phyloP scores from a whole-genome alignment of 176 grass and related monocot genomes.

The Lolium rigidum region DNA sequence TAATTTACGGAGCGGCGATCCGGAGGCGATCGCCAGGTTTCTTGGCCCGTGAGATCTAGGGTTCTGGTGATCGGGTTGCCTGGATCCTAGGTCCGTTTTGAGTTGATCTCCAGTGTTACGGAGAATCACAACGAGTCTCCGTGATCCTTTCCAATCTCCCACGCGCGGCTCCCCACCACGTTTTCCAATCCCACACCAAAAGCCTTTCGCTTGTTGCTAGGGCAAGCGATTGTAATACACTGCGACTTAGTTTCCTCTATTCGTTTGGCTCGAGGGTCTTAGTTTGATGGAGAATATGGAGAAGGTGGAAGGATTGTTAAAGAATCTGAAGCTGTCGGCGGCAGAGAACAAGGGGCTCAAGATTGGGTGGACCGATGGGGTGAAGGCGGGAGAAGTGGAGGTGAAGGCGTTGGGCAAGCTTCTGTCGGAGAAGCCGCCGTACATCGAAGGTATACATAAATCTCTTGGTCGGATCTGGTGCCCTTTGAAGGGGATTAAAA shows the following conservation, averaged over 20 bases:
- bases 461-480: background rate
- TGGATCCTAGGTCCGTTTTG: too few species aligned
- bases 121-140: too few species aligned
- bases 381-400: background rate
- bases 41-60: too few species aligned
- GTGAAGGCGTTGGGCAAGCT: background rate
- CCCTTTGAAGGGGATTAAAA: background rate
- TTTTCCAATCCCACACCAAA: background rate
- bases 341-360: background rate
- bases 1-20: background rate
- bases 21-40: background rate
- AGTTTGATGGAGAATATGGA: background rate
- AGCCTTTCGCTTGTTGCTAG: background rate
- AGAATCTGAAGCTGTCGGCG: background rate
- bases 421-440: background rate
- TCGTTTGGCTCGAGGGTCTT: too few species aligned
- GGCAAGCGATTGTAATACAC: background rate
- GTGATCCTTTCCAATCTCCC: too few species aligned
- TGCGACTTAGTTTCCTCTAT: background rate
- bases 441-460: background rate
- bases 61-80: too few species aligned
- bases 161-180: too few species aligned
- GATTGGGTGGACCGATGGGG: background rate
- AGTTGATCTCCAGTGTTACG: too few species aligned
- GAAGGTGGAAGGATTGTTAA: background rate